Conservation (phyloP, 2,329 filamentous ascomycete genomes). For the Blastomyces emzantsi region DNA sequence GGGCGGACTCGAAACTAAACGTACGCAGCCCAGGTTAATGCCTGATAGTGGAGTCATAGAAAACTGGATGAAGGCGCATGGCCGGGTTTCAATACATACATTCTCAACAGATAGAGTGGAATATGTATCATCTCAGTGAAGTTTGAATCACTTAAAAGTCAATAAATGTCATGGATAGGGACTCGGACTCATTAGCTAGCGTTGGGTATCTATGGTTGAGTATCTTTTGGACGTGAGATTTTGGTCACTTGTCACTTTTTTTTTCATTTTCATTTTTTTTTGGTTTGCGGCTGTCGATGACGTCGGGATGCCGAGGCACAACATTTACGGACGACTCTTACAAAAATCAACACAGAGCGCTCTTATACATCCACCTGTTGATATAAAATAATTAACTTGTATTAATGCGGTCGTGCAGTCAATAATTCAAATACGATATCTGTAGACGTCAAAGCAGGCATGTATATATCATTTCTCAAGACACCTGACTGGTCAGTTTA, state of each 20-base stretch:
- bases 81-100: neutral
- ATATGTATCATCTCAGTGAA: neutral
- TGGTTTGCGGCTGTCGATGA: neutral
- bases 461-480: neutral
- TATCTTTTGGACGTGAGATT: neutral
- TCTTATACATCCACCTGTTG: too few relatives aligned
- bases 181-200: neutral
- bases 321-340: neutral
- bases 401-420: neutral
- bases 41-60: neutral
- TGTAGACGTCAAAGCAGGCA: neutral
- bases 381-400: neutral
- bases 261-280: neutral
- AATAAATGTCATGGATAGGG: neutral
- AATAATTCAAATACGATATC: neutral
- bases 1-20: neutral
- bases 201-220: conserved; percentile 1
- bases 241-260: neutral
- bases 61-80: too few relatives aligned
- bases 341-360: neutral
- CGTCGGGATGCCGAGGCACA: conserved; percentile 1
- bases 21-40: neutral
- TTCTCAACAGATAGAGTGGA: neutral
- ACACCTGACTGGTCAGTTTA: neutral
- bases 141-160: neutral